Base-by-base conservation (phyloP, 75 land plant species). In the Gnetum montanum region DNA sequence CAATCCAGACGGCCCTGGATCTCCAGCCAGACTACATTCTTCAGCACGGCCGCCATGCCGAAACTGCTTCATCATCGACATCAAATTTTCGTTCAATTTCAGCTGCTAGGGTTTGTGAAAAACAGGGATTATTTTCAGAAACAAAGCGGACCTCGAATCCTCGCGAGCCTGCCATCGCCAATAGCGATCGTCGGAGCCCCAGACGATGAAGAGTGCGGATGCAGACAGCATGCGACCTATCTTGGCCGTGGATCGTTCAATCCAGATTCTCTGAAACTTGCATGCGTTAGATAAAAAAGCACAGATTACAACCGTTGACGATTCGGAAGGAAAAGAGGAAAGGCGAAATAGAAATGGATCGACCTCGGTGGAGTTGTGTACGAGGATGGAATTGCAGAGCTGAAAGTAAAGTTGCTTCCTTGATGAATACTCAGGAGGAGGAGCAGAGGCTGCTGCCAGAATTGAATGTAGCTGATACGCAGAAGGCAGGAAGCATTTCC, bases 401-500 rank as follows among this genome's bases (percentile, higher is more conserved):
- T 11, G 47, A 45, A 69, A 54, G 60, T 49, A 77, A 47, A 81
- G 63, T 4, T 73, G 73, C 45, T 63, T 72, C 59, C 70, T 81
- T 26, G 73, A 65, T 1, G 67, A 28, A 37, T 67, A 76, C 8
- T 16, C 54, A 31, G 67, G 1, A 1, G 77, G 70, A 20, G 54
- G 4, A 68, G 49, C 0, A 81, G 27, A 34, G 70, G 66, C 6
- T 64, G 54, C 8, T 7, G 1, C n/a, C 30, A 70, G 60, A 76
- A 62, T 0, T 49, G 24, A 28, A 77, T 64, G 55, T 6, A 6
- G n/a, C 10, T 4, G 1, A 16, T 34, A 70, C 60, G 77, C 59
- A 0, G 54, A 15, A 29, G 77, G 81, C 49, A 81, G 51, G 35
- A 77, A 70, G 29, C 55, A 69, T 24, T 70, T 46, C 85, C 85